phyloP scores from a whole-genome alignment of 1,284 basidiomycete genomes.

The Microbotryum intermedium region DNA sequence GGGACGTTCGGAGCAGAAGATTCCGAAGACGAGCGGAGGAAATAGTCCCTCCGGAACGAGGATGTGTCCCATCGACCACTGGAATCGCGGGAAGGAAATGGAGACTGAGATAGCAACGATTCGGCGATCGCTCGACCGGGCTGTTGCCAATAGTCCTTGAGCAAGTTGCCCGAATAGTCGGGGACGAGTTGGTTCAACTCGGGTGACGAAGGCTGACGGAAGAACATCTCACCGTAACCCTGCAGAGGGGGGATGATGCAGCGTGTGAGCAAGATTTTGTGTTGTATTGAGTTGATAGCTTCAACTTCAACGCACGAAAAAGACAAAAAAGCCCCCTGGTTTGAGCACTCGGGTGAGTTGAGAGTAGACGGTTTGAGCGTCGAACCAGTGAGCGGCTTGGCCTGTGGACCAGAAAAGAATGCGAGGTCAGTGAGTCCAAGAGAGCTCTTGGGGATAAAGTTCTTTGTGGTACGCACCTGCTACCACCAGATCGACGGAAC shows the following conservation, averaged over 20 bases:
- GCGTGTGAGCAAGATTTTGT: not conserved
- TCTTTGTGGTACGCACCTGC: constrained; percentile 48
- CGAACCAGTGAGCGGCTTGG: constrained; percentile 81
- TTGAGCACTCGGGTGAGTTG: constrained; percentile 57
- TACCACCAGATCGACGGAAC: constrained; percentile 62
- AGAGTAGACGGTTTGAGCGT: constrained; percentile 62
- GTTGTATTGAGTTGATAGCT: not conserved
- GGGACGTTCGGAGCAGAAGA: not conserved
- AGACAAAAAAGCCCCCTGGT: constrained; percentile 60
- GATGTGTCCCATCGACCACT: constrained; percentile 42
- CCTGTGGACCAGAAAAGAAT: constrained; percentile 43
- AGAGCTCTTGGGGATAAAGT: not conserved
- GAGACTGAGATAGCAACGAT: constrained; percentile 58
- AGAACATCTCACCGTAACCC: constrained; percentile 70
- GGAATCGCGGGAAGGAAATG: constrained; percentile 48
- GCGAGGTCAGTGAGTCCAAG: not conserved
- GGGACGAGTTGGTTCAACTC: constrained; percentile 53
- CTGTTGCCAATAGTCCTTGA: constrained; percentile 66
- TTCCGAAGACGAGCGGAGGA: constrained; percentile 1
- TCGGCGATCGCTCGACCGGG: constrained; percentile 71
- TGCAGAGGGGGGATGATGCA: constrained; percentile 35
- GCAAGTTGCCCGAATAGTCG: constrained; percentile 54
- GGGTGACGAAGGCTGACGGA: constrained; percentile 49
- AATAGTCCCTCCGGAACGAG: constrained; percentile 6
- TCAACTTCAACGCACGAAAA: constrained; percentile 55